A percentile compares a stretch with the other conserved stretches of the same genome.
Evolutionary conservation across 2,329 filamentous ascomycete species (phyloP).

Genomic region (Talaromyces sp.): DNA sequence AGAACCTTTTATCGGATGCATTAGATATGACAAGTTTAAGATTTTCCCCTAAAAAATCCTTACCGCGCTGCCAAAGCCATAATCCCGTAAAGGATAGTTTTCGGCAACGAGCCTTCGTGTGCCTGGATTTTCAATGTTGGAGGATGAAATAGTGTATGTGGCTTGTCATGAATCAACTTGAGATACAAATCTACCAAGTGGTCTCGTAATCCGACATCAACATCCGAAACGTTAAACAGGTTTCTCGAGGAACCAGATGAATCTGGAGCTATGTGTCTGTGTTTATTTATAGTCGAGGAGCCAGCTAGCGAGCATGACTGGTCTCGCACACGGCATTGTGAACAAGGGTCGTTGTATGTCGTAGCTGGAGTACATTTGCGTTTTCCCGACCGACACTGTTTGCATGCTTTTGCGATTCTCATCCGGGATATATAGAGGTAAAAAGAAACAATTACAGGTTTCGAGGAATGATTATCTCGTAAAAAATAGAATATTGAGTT

Average conservation of each 20-base stretch:
- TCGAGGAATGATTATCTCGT: not conserved
- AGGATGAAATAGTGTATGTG: slow-evolving; percentile 4
- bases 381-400: slow-evolving; percentile 2
- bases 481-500: too few relatives aligned
- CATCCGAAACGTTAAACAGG: not conserved
- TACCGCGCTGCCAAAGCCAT: not conserved
- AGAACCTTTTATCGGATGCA: not conserved
- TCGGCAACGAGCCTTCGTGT: not conserved
- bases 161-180: slow-evolving; percentile 6
- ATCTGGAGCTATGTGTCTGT: not conserved
- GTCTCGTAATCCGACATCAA: not conserved
- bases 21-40: not conserved
- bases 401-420: slow-evolving; percentile 6
- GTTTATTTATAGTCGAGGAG: not conserved
- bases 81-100: not conserved
- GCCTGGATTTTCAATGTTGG: slow-evolving; percentile 2
- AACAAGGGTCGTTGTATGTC: not conserved
- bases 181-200: slow-evolving; percentile 4
- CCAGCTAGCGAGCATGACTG: slow-evolving; percentile 1
- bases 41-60: not conserved
- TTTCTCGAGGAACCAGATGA: not conserved
- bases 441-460: not conserved
- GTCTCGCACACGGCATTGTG: not conserved
- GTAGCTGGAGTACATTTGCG: slow-evolving; percentile 2
- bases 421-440: not conserved